Percentiles rank a stretch among this genome's conserved stretches.
phyloP scores from a whole-genome alignment of 148 eudicot species.

The Arctostaphylos glauca region DNA sequence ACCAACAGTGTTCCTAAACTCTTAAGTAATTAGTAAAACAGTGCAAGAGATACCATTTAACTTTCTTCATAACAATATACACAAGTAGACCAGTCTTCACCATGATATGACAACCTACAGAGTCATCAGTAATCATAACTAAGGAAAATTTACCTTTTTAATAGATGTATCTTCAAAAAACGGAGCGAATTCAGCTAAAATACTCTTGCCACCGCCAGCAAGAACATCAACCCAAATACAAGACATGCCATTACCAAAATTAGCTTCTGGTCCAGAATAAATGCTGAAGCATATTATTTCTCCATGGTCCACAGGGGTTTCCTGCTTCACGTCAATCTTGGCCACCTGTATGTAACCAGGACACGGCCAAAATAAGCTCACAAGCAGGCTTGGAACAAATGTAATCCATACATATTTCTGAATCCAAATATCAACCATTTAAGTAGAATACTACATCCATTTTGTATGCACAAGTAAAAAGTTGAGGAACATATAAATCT shows the following conservation, averaged over 20 bases:
- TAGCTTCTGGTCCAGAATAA: constrained; percentile 71
- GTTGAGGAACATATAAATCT: constrained; percentile 3
- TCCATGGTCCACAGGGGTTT: constrained; percentile 93
- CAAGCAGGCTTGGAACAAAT: neutral
- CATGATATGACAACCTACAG: neutral
- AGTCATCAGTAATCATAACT: neutral
- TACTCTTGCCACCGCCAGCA: constrained; percentile 74
- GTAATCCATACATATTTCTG: neutral
- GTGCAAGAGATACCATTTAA: neutral
- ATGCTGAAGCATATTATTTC: constrained; percentile 98
- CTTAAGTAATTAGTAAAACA: neutral
- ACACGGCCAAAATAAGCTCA: constrained; percentile 14
- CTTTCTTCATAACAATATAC: neutral
- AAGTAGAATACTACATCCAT: constrained; percentile 9
- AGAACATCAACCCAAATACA: constrained; percentile 97
- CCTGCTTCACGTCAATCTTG: constrained; percentile 86
- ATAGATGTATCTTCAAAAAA: constrained; percentile 85
- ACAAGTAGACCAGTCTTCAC: neutral
- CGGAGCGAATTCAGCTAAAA: constrained; percentile 74
- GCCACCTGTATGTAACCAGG: constrained; percentile 56
- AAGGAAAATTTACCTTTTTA: constrained; percentile 55
- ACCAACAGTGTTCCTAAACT: neutral
- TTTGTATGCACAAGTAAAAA: neutral
- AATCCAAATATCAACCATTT: neutral
- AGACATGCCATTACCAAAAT: constrained; percentile 81